A percentile compares a stretch with the other conserved stretches of the same genome.
These are phyloP conservation scores for Schizophyllum amplum DNA, from an alignment of 1,284 basidiomycete genomes.

Conservation along the genomic window DNA sequence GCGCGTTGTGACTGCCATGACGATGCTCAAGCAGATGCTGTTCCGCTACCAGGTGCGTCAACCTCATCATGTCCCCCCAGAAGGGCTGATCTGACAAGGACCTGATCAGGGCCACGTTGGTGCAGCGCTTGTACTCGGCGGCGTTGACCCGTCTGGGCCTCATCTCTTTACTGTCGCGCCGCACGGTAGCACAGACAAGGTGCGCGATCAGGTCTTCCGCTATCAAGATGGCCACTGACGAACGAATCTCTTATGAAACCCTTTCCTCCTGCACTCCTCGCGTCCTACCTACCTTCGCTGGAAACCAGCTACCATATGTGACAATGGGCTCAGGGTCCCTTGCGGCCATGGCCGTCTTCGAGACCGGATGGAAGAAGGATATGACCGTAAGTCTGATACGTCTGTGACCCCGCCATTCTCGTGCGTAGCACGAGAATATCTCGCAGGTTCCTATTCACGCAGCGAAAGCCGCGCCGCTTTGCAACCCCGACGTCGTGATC, in stretches of 20 bases:
- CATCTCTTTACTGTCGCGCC: slow-evolving; percentile 96
- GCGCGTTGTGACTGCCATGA: slow-evolving; percentile 94
- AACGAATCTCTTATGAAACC: neutral
- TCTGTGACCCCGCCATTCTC: neutral
- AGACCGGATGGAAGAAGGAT: slow-evolving; percentile 78
- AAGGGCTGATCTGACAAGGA: slow-evolving; percentile 28
- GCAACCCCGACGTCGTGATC: too few relatives aligned
- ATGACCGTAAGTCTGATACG: slow-evolving; percentile 53
- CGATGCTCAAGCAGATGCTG: slow-evolving; percentile 82
- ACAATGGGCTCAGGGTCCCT: slow-evolving; percentile 97
- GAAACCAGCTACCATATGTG: slow-evolving; percentile 82
- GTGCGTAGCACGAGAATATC: neutral
- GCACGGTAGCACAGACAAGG: slow-evolving; percentile 95
- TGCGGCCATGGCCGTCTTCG: slow-evolving; percentile 98
- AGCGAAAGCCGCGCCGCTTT: too few relatives aligned
- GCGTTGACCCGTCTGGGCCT: slow-evolving; percentile 88
- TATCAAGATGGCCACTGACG: neutral
- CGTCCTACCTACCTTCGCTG: too few relatives aligned
- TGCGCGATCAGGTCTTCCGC: too few relatives aligned
- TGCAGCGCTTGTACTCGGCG: slow-evolving; percentile 95
- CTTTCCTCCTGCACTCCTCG: too few relatives aligned
- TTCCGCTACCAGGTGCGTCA: slow-evolving; percentile 26
- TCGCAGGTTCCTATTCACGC: too few relatives aligned
- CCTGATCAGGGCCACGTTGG: slow-evolving; percentile 88
- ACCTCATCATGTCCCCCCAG: neutral